Conservation (phyloP, 257 asterid species). For the Ophiorrhiza pumila region DNA sequence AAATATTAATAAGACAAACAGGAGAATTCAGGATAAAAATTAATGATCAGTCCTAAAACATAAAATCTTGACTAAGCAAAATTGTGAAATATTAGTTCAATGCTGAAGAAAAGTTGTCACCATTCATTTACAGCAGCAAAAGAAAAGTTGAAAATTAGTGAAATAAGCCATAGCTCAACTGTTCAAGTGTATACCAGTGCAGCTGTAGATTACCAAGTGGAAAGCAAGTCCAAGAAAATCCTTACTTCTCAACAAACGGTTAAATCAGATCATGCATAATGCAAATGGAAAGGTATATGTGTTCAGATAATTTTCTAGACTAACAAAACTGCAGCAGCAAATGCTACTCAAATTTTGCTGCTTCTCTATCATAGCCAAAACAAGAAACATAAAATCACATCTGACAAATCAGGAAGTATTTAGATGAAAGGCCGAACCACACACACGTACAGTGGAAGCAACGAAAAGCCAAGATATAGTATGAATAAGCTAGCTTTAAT, state of each 20-base stretch:
- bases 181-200: not conserved
- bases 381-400: not conserved
- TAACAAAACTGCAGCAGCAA: not conserved
- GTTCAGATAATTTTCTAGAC: not conserved
- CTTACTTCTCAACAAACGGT: not conserved
- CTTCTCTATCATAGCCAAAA: not conserved
- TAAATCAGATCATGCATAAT: not conserved
- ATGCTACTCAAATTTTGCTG: not conserved
- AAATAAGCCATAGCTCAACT: not conserved
- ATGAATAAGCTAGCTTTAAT: conserved; percentile 13
- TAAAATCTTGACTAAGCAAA: not conserved
- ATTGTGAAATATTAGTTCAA: too few species aligned
- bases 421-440: not conserved
- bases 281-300: not conserved
- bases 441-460: not conserved
- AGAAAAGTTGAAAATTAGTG: not conserved
- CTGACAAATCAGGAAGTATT: not conserved
- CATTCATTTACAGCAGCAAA: not conserved
- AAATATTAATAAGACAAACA: not conserved
- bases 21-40: not conserved
- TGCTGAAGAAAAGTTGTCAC: not conserved
- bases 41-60: not conserved
- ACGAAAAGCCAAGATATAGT: not conserved
- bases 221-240: not conserved
- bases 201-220: not conserved